Conservation (phyloP, 371 early-diverging fungal genomes). For the Vittaforma corneae region DNA sequence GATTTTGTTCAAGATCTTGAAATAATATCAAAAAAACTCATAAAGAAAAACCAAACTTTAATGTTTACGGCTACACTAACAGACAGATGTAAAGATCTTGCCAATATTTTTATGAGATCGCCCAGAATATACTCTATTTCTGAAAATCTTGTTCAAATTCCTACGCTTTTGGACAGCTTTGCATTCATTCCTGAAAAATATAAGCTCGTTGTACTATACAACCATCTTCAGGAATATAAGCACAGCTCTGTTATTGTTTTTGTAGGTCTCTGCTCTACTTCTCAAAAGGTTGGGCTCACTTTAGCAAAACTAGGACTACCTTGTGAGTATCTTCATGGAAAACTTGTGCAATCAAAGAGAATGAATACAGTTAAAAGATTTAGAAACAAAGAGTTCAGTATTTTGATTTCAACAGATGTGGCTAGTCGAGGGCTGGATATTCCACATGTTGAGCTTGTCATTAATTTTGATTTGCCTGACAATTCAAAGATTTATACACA, state of each 20-base stretch:
- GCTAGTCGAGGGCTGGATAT: conserved; percentile 90
- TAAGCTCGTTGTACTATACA: conserved; percentile 71
- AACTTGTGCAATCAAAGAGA: conserved; percentile 78
- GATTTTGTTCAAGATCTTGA: conserved; percentile 81
- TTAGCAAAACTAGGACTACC: conserved; percentile 75
- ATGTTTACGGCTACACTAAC: conserved; percentile 94
- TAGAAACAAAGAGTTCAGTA: conserved; percentile 64
- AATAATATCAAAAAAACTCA: conserved; percentile 75
- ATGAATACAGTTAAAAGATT: conserved; percentile 75
- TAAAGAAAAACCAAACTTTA: conserved; percentile 73
- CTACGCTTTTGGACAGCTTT: conserved; percentile 73
- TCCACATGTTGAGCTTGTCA: conserved; percentile 77
- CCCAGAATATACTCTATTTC: conserved; percentile 77
- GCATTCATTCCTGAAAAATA: conserved; percentile 80
- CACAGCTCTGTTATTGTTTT: conserved; percentile 71
- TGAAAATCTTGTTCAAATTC: conserved; percentile 74
- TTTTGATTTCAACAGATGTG: conserved; percentile 92
- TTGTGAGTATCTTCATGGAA: conserved; percentile 70
- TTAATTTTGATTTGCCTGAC: conserved; percentile 89
- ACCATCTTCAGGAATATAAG: conserved; percentile 61
- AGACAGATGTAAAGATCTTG: conserved; percentile 79
- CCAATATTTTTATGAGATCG: conserved; percentile 71
- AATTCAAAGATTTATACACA: conserved; percentile 84
- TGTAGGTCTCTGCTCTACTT: conserved; percentile 84
- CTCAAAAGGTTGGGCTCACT: conserved; percentile 75